phyloP scores from a whole-genome alignment of 805 yeast species.

The Yarrowia deformans region DNA sequence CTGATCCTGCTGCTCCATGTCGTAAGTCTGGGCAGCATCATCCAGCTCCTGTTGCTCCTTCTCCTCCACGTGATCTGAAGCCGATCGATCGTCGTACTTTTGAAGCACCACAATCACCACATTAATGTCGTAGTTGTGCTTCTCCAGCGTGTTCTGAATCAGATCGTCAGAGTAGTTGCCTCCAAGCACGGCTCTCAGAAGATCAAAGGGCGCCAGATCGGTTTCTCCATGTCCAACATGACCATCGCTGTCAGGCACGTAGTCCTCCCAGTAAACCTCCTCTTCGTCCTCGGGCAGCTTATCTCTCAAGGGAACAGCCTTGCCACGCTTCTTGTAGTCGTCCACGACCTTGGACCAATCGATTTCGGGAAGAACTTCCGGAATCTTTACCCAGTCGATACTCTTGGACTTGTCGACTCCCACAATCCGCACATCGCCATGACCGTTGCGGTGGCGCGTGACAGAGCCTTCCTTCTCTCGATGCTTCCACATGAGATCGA shows the following conservation, averaged over 20 bases:
- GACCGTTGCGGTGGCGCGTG: conserved; percentile 18
- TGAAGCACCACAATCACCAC: conserved; percentile 30
- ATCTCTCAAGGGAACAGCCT: conserved; percentile 17
- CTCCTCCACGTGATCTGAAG: conserved; percentile 40
- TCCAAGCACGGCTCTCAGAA: conserved; percentile 51
- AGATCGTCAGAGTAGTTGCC: conserved; percentile 49
- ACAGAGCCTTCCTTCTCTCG: conserved; percentile 47
- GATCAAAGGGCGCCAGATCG: conserved; percentile 51
- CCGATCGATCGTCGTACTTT: conserved; percentile 10
- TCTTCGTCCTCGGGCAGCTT: conserved; percentile 32
- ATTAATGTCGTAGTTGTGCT: conserved; percentile 52
- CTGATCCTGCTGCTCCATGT: background rate
- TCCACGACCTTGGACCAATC: conserved; percentile 38
- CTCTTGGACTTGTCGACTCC: conserved; percentile 37
- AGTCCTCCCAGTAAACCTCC: conserved; percentile 40
- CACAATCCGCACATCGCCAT: conserved; percentile 23
- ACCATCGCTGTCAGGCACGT: conserved; percentile 29
- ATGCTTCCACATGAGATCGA: conserved; percentile 55
- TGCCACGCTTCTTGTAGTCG: conserved; percentile 24
- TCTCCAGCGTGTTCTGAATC: conserved; percentile 52
- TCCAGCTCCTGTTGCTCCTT: background rate
- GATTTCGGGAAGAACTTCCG: conserved; percentile 42
- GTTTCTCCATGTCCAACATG: conserved; percentile 28
- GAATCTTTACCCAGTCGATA: conserved; percentile 28
- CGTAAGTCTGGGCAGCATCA: background rate